Conservation (phyloP, 805 yeast species). For the Yamadazyma takamatsuzukensis region DNA sequence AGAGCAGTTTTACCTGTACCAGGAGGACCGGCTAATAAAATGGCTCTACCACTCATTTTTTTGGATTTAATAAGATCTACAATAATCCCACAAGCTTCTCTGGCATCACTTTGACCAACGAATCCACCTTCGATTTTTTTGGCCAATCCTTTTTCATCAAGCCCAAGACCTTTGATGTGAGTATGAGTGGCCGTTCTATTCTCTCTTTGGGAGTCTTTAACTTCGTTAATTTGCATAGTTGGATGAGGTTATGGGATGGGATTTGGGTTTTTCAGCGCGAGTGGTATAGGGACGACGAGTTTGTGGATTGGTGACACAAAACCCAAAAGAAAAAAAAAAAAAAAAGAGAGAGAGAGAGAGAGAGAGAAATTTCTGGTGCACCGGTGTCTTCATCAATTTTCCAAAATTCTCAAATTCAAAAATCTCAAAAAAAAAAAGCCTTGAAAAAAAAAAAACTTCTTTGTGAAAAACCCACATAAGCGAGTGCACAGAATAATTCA, state of each 20-base stretch:
- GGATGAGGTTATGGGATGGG: conserved; percentile 1
- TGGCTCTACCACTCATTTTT: conserved; percentile 94
- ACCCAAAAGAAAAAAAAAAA: no score
- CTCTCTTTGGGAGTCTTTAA: conserved; percentile 55
- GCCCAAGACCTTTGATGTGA: conserved; percentile 91
- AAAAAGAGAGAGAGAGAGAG: no score
- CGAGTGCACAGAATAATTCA: no score
- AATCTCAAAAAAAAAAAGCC: no score
- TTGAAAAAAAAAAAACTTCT: no score
- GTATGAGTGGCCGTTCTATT: conserved; percentile 93
- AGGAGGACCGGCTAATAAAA: conserved; percentile 93
- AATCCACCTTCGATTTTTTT: conserved; percentile 84
- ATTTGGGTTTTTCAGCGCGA: background rate
- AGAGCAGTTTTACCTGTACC: conserved; percentile 98
- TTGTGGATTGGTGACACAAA: no score
- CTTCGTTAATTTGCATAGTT: conserved; percentile 67
- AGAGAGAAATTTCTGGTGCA: no score
- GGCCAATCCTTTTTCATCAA: conserved; percentile 86
- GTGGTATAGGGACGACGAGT: no score
- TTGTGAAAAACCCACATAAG: no score
- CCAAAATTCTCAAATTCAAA: no score
- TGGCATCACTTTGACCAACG: conserved; percentile 70
- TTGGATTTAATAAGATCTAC: conserved; percentile 91
- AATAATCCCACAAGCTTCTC: conserved; percentile 92
- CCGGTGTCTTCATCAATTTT: no score